Percentiles rank a stretch among this genome's conserved stretches.
Conservation (phyloP, 2,329 filamentous ascomycete species). For the Diaporthe caulivora region DNA sequence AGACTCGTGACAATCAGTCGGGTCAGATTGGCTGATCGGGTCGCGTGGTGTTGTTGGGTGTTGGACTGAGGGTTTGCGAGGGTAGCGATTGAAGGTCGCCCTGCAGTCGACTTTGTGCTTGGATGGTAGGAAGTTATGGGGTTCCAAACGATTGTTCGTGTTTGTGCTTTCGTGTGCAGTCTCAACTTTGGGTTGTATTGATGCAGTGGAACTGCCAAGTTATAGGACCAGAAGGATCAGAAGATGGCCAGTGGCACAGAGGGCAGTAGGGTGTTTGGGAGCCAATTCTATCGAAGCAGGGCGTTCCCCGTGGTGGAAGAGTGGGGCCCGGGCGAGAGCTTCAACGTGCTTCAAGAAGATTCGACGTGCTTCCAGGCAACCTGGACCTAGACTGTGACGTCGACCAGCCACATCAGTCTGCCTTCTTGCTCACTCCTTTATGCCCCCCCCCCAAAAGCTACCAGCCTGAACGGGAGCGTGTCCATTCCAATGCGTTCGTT, state of each 20-base stretch:
- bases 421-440: not conserved
- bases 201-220: conserved; percentile 28
- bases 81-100: conserved; percentile 5
- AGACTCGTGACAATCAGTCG: conserved; percentile 13
- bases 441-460: not conserved
- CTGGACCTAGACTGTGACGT: conserved; percentile 14
- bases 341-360: conserved; percentile 38
- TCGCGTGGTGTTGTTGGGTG: conserved; percentile 24
- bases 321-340: conserved; percentile 31
- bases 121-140: not conserved
- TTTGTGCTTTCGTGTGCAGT: not conserved
- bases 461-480: too few species aligned
- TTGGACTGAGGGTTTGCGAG: not conserved
- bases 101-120: not conserved
- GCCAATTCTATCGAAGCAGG: conserved; percentile 26
- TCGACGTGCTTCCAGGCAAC: conserved; percentile 33
- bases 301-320: conserved; percentile 29
- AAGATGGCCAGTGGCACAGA: conserved; percentile 21
- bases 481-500: not conserved
- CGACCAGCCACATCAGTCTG: conserved; percentile 2
- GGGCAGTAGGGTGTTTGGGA: conserved; percentile 9
- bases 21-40: conserved; percentile 23
- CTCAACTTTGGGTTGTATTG: not conserved
- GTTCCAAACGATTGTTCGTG: not conserved
- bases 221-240: conserved; percentile 22